Evolutionary conservation across 2,329 filamentous ascomycete species (phyloP), one percentile per base, ranked within the genome.

Genomic region (Aquanectria penicillioides): DNA sequence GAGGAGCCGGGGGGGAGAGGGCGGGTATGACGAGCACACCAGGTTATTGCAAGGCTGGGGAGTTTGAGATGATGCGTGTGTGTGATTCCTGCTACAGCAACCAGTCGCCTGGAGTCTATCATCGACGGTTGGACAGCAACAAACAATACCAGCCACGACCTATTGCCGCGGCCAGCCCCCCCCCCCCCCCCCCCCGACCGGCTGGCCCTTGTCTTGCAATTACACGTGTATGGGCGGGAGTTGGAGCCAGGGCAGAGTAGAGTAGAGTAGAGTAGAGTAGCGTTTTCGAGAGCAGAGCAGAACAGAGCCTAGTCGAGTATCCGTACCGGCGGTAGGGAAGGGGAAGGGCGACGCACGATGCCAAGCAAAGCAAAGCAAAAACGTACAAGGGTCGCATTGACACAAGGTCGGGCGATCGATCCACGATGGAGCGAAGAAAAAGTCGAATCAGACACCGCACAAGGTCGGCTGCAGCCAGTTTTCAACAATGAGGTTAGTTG

Each of bases 401-500:
- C 41, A 28, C 22, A 26, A 31, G 41, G 23, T 18, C 33, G 41
- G 41, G 47, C 47, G 47, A 50, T 50, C 47, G 40, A 25, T 41
- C 48, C n/a, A n/a, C n/a, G n/a, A 49, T 38, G 48, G 34, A 52
- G 28, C 31, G 31, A 37, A 34, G 33, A 13, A 33, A 49, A 25
- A 34, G 31, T 18, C 22, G 13, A 13, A 20, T 38, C 25, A 49
- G 46, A 29, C 37, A 37, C 31, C 20, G 53, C 18, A 38, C 41
- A 50, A 33, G 37, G 33, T 22, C 36, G 44, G 23, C 23, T 23
- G 29, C 58, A 52, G 47, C 18, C 23, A 49, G 33, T 61, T 38
- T 52, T 40, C 22, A 22, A 58, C 44, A 52, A 61, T 63, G 67
- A 69, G 55, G 64, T 70, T 64, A 62, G 57, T 63, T 51, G 53